Base-by-base conservation (phyloP, 2,329 filamentous ascomycete genomes). In the Sclerotinia spermophila region DNA sequence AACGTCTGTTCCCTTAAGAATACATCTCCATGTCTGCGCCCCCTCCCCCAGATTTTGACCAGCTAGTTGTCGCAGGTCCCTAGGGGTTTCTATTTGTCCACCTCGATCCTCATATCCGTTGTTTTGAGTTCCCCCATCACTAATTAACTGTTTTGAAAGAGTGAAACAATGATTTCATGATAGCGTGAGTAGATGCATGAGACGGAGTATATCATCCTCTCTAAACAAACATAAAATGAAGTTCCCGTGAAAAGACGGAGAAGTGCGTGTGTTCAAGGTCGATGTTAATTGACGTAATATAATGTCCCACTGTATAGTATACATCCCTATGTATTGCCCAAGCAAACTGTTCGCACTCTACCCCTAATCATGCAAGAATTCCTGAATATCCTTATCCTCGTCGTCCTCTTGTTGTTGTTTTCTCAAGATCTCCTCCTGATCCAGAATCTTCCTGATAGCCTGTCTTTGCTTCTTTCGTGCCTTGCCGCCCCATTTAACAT, bases 341-440 rank as follows among this genome's bases (percentile, higher is more conserved):
- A 27, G 33, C 15, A 48, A 24, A 5, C 15, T 5, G 27, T 61
- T 30, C 21, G 33, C n/a, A 19, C 13, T 40, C 35, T 27, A 33
- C 72, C 72, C 70, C 56, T 81, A 85, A 77, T 88, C 85, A 75
- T 87, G 84, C 79, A 94, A 80, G 76, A 90, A 88, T 80, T 94
- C 89, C 78, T 89, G 86, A 75, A 94, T 90, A 79, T 94, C 90
- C 81, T 91, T 90, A 79, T 93, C 90, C 72, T 90, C 88, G 74
- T 92, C 85, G 71, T 90, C 87, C 75, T 90, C 88, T 76, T 87
- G 84, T 74, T 85, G 82, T 75, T 87, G 80, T 77, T 81, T 80
- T 81, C 87, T 83, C 73, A 76, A 74, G 75, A 76, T 71, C 81
- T 92, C 90, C 74, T 88, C 84, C 62, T 84, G 86, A 76, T 89